Evolutionary conservation across 345 rosid species (phyloP).

Genomic region (Brassica carinata): DNA sequence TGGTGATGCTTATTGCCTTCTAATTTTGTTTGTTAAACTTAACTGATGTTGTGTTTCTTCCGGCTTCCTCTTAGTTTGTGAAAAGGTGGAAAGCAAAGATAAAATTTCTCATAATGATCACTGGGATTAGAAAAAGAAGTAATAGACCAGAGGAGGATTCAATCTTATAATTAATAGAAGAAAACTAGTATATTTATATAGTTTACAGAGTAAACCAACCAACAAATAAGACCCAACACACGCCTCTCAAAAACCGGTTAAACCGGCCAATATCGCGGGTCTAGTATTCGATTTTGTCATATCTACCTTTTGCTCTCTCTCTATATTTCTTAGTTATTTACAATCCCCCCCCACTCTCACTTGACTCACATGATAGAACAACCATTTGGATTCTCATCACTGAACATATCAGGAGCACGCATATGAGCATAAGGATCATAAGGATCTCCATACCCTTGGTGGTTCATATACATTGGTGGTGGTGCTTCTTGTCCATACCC

Average conservation of each 20-base stretch:
- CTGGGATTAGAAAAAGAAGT: slow-evolving; percentile 18
- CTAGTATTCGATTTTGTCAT: slow-evolving; percentile 3
- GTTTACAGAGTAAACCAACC: neutral
- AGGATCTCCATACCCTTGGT: slow-evolving; percentile 46
- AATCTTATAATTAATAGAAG: neutral
- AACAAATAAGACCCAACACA: slow-evolving; percentile 22
- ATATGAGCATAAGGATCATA: slow-evolving; percentile 15
- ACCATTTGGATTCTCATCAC: slow-evolving; percentile 90
- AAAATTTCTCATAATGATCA: neutral
- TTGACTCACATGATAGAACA: slow-evolving; percentile 68
- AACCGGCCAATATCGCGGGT: slow-evolving; percentile 34
- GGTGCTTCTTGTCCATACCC: slow-evolving; percentile 36
- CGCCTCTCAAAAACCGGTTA: slow-evolving; percentile 40
- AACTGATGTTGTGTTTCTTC: slow-evolving; percentile 5
- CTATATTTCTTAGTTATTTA: neutral
- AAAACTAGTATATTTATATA: neutral
- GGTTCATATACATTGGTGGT: slow-evolving; percentile 23
- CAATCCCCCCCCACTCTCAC: neutral
- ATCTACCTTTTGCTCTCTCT: slow-evolving; percentile 27
- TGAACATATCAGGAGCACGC: slow-evolving; percentile 76
- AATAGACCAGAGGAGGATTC: neutral
- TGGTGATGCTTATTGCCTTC: neutral
- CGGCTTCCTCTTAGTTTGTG: slow-evolving; percentile 68
- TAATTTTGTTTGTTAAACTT: neutral
- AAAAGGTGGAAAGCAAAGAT: slow-evolving; percentile 98